Base-by-base conservation (phyloP, 345 rosid species). In the Melaleuca quinquenervia region DNA sequence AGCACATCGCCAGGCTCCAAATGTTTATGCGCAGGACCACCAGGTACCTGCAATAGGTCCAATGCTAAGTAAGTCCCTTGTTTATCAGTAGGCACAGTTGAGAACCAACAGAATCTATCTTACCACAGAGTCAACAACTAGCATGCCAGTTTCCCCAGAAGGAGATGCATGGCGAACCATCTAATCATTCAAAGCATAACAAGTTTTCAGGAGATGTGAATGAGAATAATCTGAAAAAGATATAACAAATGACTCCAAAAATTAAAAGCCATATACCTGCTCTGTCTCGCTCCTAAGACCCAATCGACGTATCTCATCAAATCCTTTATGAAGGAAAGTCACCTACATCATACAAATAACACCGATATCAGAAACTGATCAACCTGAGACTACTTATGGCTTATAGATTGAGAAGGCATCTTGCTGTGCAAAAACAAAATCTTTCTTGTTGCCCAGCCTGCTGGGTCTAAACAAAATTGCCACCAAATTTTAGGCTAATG, bases 1-100 rank as follows among this genome's bases (percentile, higher is more conserved):
- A 97, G 98, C 85, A 97, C 96, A 92, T 96, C 99, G 80, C 99
- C 99, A 20, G 98, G 93, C 93, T 95, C 98, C 91, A 97, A 90
- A 52, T 89, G 92, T 84, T 88, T 94, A 90, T 95, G 92, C 55
- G 98, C 97, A 85, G 98, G 98, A 87, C 99, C 98, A 87, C 95
- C 96, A 49, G 98, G 99, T 87, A 94, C 99, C 99, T 97, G 93
- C 87, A 89, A 87, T 75, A 89, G 53, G 82, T 60, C 50, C 85
- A 82, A 44, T 36, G 76, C 36, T 50, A 22, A n/a, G 70, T n/a
- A 50, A 86, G 83, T 52, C 75, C 83, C 78, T 84, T n/a, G 27
- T 29, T 49, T 24, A 58, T 45, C 76, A 48, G 24, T 27, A 58
- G 50, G 13, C 83, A 11, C 50, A 36, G 36, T 36, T 51, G 41